phyloP scores from a whole-genome alignment of 2,329 filamentous ascomycete species.

The Penicillium verrucosum region DNA sequence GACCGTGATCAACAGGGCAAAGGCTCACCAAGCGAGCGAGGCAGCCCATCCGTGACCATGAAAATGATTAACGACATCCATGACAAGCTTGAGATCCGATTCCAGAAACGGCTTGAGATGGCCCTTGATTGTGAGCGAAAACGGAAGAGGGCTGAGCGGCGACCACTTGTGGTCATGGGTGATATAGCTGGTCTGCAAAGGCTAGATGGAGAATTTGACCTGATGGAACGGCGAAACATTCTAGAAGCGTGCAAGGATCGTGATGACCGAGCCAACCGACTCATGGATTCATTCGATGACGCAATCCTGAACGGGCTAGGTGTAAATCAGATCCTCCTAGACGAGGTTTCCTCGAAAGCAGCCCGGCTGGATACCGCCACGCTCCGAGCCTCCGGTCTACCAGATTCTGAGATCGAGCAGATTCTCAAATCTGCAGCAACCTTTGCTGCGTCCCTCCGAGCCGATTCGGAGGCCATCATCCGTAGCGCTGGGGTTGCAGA shows the following conservation, averaged over 20 bases:
- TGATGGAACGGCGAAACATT: slow-evolving; percentile 51
- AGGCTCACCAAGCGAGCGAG: slow-evolving; percentile 30
- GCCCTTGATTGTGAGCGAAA: slow-evolving; percentile 54
- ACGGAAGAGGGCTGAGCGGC: slow-evolving; percentile 54
- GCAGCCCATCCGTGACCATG: slow-evolving; percentile 45
- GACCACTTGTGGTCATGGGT: slow-evolving; percentile 51
- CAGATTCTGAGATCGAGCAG: slow-evolving; percentile 35
- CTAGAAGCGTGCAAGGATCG: slow-evolving; percentile 50
- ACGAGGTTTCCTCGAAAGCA: slow-evolving; percentile 46
- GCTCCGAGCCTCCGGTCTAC: slow-evolving; percentile 33
- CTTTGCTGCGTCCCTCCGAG: slow-evolving; percentile 40
- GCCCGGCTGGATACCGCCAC: slow-evolving; percentile 35
- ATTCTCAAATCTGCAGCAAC: slow-evolving; percentile 40
- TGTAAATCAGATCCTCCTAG: slow-evolving; percentile 51
- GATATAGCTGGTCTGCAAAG: slow-evolving; percentile 51
- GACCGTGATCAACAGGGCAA: slow-evolving; percentile 39
- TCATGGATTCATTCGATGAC: slow-evolving; percentile 52
- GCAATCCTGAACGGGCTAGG: slow-evolving; percentile 51
- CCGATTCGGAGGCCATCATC: slow-evolving; percentile 47
- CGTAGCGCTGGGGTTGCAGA: slow-evolving; percentile 50
- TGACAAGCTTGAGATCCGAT: slow-evolving; percentile 48
- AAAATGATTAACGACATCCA: slow-evolving; percentile 47
- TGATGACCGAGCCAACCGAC: slow-evolving; percentile 48
- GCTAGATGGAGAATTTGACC: slow-evolving; percentile 49
- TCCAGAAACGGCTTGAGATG: slow-evolving; percentile 49